Evolutionary conservation across 2,329 filamentous ascomycete genomes (phyloP).

Genomic region (Phoma sp.): DNA sequence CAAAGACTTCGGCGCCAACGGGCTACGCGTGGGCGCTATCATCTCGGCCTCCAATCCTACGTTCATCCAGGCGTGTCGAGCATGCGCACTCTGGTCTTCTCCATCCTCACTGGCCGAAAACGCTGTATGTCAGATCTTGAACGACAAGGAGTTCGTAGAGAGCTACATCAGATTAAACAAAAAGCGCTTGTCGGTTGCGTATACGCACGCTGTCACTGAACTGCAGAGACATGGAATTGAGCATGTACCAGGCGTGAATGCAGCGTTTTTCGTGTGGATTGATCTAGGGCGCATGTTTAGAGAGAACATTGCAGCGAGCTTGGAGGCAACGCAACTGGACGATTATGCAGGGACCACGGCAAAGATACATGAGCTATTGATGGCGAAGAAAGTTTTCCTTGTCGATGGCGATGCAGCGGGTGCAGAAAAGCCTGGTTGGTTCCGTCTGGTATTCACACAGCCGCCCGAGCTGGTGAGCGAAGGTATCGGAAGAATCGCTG

Average conservation of each 20-base stretch:
- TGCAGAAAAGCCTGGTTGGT: constrained; percentile 59
- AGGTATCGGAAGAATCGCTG: constrained; percentile 1
- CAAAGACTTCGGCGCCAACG: constrained; percentile 62
- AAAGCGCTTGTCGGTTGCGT: constrained; percentile 17
- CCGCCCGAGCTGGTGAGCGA: constrained; percentile 1
- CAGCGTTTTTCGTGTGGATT: constrained; percentile 57
- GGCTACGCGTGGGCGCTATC: constrained; percentile 34
- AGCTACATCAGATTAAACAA: constrained; percentile 56
- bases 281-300: constrained; percentile 34
- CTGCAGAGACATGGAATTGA: constrained; percentile 45
- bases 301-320: constrained; percentile 16
- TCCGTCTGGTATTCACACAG: constrained; percentile 59
- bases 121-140: not conserved
- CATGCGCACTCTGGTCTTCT: constrained; percentile 18
- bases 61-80: constrained; percentile 16
- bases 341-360: constrained; percentile 54
- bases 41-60: constrained; percentile 45
- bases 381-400: constrained; percentile 59
- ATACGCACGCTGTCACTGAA: constrained; percentile 21
- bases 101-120: constrained; percentile 16
- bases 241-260: constrained; percentile 50
- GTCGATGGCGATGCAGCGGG: constrained; percentile 58
- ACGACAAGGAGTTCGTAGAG: constrained; percentile 1
- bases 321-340: not conserved
- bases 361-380: constrained; percentile 54